These are phyloP conservation scores for Peterozyma toletana DNA, from an alignment of 805 yeast genomes.

Conservation along the genomic window DNA sequence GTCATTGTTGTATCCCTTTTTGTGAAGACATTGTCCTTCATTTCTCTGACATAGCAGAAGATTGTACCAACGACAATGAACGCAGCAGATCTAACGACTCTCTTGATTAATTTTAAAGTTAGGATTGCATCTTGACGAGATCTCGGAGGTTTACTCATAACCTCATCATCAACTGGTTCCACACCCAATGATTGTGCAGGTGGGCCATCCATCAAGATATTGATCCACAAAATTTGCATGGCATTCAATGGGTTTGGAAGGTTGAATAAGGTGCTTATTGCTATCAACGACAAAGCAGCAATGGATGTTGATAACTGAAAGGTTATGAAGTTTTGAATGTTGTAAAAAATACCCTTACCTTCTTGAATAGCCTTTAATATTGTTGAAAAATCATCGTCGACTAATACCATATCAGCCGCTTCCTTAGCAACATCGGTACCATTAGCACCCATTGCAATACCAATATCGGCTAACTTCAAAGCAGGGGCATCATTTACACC, in stretches of 20 bases:
- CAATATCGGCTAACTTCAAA: slow-evolving; percentile 89
- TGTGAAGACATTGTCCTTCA: slow-evolving; percentile 77
- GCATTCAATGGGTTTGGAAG: slow-evolving; percentile 94
- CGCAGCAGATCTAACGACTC: slow-evolving; percentile 70
- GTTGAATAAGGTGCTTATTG: slow-evolving; percentile 78
- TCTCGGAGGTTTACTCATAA: slow-evolving; percentile 96
- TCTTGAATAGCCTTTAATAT: slow-evolving; percentile 91
- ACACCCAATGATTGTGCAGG: slow-evolving; percentile 98
- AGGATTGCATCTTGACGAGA: slow-evolving; percentile 78
- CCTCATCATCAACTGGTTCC: slow-evolving; percentile 94
- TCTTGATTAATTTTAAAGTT: slow-evolving; percentile 57
- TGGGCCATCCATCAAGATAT: slow-evolving; percentile 97
- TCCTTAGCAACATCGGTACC: slow-evolving; percentile 99
- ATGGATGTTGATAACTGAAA: slow-evolving; percentile 95
- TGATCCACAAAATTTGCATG: slow-evolving; percentile 97
- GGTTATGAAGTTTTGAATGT: slow-evolving; percentile 89
- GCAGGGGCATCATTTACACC: slow-evolving; percentile 99
- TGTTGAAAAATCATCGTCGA: slow-evolving; percentile 95
- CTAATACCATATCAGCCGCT: slow-evolving; percentile 95
- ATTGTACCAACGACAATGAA: slow-evolving; percentile 82
- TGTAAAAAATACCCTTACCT: slow-evolving; percentile 95
- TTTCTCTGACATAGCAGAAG: slow-evolving; percentile 78
- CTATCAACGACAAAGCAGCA: slow-evolving; percentile 88
- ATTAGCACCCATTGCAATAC: slow-evolving; percentile 87
- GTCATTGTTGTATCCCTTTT: slow-evolving; percentile 99